Evolutionary conservation across 805 yeast species (phyloP), one percentile per base, ranked within the genome.

Genomic region (Phaffomyces opuntiae): DNA sequence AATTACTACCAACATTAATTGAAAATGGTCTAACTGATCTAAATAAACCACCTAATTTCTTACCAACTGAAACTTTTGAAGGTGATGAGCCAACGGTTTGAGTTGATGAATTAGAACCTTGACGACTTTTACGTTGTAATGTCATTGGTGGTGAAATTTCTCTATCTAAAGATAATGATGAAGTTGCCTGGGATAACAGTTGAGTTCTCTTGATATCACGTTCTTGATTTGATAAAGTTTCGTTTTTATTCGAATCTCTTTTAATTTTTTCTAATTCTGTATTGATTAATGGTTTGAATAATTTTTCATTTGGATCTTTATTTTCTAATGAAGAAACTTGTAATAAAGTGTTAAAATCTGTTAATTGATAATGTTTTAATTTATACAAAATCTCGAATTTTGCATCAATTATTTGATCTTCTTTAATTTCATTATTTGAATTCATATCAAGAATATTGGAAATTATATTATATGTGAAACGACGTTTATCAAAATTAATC

Each of bases 401-500:
- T 31, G 69, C 55, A 31, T 38, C 49, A 25, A 50, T 46, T 9
- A 49, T 37, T 9, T 42, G 68, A 50, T 64, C 64, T n/a, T 70
- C 69, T 49, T 60, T 65, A 25, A 50, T 44, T 11, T 39, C 38
- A 6, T 39, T 40, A 9, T 16, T 46, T 13, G 64, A 64, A 32
- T 67, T 62, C 64, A 78, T 59, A 45, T 72, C 77, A 39, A 71
- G 52, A 16, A 81, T 70, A 50, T 80, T 80, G 21, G 77, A 67
- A 33, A 83, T 68, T 49, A 83, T 69, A 56, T 82, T 80, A 63
- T 76, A 78, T 5, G 78, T 76, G 62, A 80, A 83, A 43, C 91
- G 72, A 49, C 83, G 74, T 66, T 91, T 91, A 63, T 88, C 96
- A 64, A 90, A 91, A 59, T 91, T 90, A 54, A 90, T 78, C 49